These are phyloP conservation scores for Niebla homalea DNA, from an alignment of 495 filamentous ascomycete species.

Conservation along the genomic window DNA sequence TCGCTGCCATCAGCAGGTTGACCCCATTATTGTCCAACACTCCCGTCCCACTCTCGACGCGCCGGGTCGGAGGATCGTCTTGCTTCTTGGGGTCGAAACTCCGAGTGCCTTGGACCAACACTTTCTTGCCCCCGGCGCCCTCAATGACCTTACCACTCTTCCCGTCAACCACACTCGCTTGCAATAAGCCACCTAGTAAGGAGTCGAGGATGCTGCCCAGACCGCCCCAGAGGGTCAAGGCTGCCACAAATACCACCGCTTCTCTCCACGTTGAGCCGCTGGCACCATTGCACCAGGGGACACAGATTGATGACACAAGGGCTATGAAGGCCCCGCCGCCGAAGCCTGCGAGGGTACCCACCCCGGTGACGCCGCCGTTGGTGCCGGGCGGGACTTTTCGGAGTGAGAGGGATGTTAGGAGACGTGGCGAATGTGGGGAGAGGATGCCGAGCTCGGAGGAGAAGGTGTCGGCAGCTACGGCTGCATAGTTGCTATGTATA, in stretches of 20 bases:
- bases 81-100: conserved; percentile 20
- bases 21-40: conserved; percentile 88
- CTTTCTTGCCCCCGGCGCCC: conserved; percentile 69
- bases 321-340: conserved; percentile 64
- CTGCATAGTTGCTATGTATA: conserved; percentile 81
- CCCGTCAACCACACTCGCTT: conserved; percentile 76
- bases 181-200: conserved; percentile 69
- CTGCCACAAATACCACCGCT: conserved; percentile 41
- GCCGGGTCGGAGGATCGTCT: conserved; percentile 49
- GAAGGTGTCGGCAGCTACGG: conserved; percentile 85
- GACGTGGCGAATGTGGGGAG: conserved; percentile 55
- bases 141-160: conserved; percentile 78
- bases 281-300: conserved; percentile 49
- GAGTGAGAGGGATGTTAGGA: conserved; percentile 72
- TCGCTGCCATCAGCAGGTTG: conserved; percentile 75
- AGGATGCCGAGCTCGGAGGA: conserved; percentile 92
- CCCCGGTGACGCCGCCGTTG: conserved; percentile 75
- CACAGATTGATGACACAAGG: conserved; percentile 43
- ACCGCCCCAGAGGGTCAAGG: conserved; percentile 55
- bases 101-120: conserved; percentile 7
- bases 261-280: conserved; percentile 17
- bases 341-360: conserved; percentile 60
- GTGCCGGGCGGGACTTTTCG: conserved; percentile 75
- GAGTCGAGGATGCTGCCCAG: conserved; percentile 77
- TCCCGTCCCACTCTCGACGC: conserved; percentile 59